Evolutionary conservation across 139 green algal species (phyloP).

Genomic region (Chlamydomonas eustigma): DNA sequence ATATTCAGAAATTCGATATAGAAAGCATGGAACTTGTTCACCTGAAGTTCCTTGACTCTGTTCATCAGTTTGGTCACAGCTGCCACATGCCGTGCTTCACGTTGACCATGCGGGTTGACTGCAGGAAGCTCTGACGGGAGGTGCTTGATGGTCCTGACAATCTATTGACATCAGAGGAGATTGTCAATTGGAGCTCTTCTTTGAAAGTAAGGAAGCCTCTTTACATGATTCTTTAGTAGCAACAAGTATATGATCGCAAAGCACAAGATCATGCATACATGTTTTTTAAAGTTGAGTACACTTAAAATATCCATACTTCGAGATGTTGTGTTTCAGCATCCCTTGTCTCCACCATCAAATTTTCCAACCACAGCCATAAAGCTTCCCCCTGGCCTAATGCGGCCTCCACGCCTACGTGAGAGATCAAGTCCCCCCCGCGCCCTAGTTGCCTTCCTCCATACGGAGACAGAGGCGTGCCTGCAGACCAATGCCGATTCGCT

Average conservation of each 20-base stretch:
- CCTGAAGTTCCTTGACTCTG: conserved; percentile 1
- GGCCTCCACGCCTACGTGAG: too few species aligned
- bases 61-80: conserved; percentile 1
- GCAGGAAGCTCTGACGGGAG: not conserved
- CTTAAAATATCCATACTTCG: not conserved
- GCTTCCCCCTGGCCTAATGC: not conserved
- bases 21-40: too few species aligned
- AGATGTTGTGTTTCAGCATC: not conserved
- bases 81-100: not conserved
- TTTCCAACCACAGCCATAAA: conserved; percentile 8
- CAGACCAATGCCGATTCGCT: too few species aligned
- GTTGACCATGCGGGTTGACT: not conserved
- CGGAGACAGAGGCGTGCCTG: too few species aligned
- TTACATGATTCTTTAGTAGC: too few species aligned
- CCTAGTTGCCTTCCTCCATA: too few species aligned
- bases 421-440: too few species aligned
- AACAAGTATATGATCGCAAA: too few species aligned
- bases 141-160: not conserved
- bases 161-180: too few species aligned
- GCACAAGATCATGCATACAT: not conserved
- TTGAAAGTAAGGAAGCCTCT: too few species aligned
- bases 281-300: not conserved
- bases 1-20: too few species aligned
- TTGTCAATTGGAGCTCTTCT: too few species aligned
- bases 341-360: conserved; percentile 4